Percentiles rank a stretch among this genome's conserved stretches.
Evolutionary conservation across 2,329 filamentous ascomycete species (phyloP).

Genomic region (Alternaria infectoria): DNA sequence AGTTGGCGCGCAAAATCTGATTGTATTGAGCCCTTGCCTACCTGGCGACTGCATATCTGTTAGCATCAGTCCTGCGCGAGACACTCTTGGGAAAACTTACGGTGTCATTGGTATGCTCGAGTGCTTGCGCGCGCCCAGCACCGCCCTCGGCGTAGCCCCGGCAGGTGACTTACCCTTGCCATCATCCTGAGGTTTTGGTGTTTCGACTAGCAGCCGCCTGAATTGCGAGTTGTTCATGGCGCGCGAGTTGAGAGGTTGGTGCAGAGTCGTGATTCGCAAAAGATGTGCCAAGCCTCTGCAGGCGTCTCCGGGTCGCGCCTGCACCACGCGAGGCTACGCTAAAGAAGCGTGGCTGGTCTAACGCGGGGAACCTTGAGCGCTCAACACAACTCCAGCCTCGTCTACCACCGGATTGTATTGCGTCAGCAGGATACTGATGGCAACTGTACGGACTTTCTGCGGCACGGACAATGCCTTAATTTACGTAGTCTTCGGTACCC

Average conservation of each 20-base stretch:
- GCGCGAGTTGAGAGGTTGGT: conserved; percentile 1
- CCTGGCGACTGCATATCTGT: conserved; percentile 64
- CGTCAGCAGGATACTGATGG: not conserved
- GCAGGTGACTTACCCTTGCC: conserved; percentile 29
- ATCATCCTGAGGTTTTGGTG: conserved; percentile 49
- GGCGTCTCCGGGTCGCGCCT: conserved; percentile 4
- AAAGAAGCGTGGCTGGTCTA: conserved; percentile 1
- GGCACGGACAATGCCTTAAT: not conserved
- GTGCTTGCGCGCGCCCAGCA: conserved; percentile 77
- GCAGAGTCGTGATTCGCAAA: conserved; percentile 3
- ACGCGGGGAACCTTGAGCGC: conserved; percentile 12
- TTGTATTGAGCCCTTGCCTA: conserved; percentile 59
- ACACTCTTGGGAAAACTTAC: conserved; percentile 56
- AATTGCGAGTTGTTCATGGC: conserved; percentile 96
- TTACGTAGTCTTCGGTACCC: not conserved
- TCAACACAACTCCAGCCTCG: conserved; percentile 4
- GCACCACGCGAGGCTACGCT: not conserved
- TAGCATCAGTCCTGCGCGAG: conserved; percentile 1
- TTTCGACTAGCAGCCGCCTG: conserved; percentile 70
- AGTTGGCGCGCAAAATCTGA: conserved; percentile 84
- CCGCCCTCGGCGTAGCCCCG: conserved; percentile 47
- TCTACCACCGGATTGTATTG: not conserved
- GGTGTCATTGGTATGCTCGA: conserved; percentile 94
- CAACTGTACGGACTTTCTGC: not conserved
- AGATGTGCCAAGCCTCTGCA: conserved; percentile 9